Evolutionary conservation across 805 yeast species (phyloP), one percentile per base, ranked within the genome.

Genomic region (Metschnikowia similis): DNA sequence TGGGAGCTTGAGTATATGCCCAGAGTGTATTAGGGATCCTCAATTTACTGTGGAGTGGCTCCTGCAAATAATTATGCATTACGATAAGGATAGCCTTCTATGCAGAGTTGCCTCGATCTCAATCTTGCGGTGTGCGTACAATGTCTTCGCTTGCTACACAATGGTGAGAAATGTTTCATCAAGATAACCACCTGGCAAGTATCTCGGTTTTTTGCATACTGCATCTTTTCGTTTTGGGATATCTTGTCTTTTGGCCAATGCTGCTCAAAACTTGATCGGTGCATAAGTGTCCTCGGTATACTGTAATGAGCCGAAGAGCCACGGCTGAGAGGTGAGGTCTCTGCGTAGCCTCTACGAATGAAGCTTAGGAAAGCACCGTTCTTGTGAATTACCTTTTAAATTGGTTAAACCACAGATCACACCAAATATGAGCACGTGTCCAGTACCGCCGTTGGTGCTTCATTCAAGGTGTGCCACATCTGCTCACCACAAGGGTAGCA

Each of bases 31-130:
- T 31, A 41, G 37, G 46, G 46, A 43, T 43, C 34, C 46, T 43
- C 46, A 34, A n/a, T 35, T 34, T 9, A 43, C 40, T 43, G 46
- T 43, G 40, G 46, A 34, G 45, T 21, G 38, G 37, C 45, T 43
- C 46, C 46, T 43, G 40, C 46, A 43, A 21, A n/a, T 28, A 43
- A 27, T 21, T 21, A 43, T 43, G 46, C 46, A 43, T 16, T 35
- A 40, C 46, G 46, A 43, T 43, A 43, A 43, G 46, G 32, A 32
- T 21, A 10, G 9, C 26, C 21, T 21, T 32, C 29, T 41, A 41
- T 41, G 37, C 45, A 41, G 27, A 14, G 17, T 21, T n/a, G 7
- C 14, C 37, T 16, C 45, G 45, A 41, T 41, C 37, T 21, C 31
- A 31, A 8, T 9, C n/a, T 26, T 41, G 29, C 45, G 29, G 11